Evolutionary conservation across 2,329 filamentous ascomycete species (phyloP).

Genomic region (Hirsutella rhossiliensis): DNA sequence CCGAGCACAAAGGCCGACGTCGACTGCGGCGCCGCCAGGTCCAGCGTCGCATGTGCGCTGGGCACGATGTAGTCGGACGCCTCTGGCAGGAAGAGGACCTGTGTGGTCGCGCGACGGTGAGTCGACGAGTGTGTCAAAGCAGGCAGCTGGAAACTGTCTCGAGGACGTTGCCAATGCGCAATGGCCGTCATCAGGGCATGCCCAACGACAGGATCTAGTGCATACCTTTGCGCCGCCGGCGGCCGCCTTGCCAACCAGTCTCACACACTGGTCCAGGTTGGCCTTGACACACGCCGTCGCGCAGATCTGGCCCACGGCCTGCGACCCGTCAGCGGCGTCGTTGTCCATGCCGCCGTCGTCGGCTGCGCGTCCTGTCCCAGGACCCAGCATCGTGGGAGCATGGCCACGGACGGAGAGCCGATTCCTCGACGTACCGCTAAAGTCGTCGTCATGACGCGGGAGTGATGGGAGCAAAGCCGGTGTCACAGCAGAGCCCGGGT

Average conservation of each 20-base stretch:
- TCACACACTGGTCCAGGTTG: slow-evolving; percentile 70
- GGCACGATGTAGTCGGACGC: slow-evolving; percentile 78
- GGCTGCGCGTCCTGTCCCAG: background rate
- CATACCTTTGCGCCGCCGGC: slow-evolving; percentile 63
- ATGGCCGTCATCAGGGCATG: no score
- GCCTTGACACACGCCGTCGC: slow-evolving; percentile 66
- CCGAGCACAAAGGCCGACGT: slow-evolving; percentile 65
- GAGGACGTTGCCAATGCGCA: background rate
- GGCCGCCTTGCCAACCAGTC: slow-evolving; percentile 60
- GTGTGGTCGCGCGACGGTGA: background rate
- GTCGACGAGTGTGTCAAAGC: background rate
- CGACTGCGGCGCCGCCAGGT: slow-evolving; percentile 55
- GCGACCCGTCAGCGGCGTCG: background rate
- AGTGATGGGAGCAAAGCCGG: background rate
- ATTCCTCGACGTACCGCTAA: background rate
- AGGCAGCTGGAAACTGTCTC: no score
- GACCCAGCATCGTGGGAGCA: background rate
- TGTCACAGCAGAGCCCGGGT: no score
- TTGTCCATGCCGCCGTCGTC: background rate
- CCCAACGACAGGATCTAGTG: background rate
- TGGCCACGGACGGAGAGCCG: background rate
- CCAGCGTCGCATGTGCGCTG: slow-evolving; percentile 53
- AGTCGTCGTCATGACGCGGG: background rate
- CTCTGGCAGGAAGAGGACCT: slow-evolving; percentile 85
- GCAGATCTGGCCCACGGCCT: slow-evolving; percentile 81